A percentile compares a stretch with the other conserved stretches of the same genome.
phyloP scores from a whole-genome alignment of 2,329 filamentous ascomycete species.

The Fusarium sp. region DNA sequence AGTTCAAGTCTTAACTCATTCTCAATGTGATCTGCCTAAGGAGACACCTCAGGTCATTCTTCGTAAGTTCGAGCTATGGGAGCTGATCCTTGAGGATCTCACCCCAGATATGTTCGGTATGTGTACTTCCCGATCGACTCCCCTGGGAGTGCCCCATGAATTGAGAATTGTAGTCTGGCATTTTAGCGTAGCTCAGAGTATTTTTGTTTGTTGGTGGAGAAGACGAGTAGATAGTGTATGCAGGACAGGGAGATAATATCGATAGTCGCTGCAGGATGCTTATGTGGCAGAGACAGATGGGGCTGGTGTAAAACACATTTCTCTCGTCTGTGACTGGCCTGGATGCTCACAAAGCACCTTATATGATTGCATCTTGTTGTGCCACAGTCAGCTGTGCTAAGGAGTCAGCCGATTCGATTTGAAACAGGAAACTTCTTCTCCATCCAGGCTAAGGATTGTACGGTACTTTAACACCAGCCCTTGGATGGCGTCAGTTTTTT shows the following conservation, averaged over 20 bases:
- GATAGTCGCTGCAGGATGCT: slow-evolving; percentile 37
- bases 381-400: not conserved
- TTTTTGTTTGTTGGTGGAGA: slow-evolving; percentile 4
- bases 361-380: not conserved
- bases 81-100: slow-evolving; percentile 2
- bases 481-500: not conserved
- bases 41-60: not conserved
- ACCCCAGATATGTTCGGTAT: not conserved
- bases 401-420: not conserved
- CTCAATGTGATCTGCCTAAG: not conserved
- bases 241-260: slow-evolving; percentile 22
- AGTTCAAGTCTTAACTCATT: not conserved
- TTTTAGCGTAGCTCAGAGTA: not conserved
- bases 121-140: not conserved
- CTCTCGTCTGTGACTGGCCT: slow-evolving; percentile 8
- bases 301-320: slow-evolving; percentile 15
- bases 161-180: slow-evolving; percentile 1
- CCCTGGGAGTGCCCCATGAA: not conserved
- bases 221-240: slow-evolving; percentile 23
- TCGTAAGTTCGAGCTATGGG: not conserved
- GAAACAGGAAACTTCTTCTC: not conserved
- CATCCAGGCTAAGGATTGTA: not conserved
- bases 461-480: not conserved
- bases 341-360: slow-evolving; percentile 1
- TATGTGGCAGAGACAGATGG: slow-evolving; percentile 27